Percentiles rank a stretch among this genome's conserved stretches.
phyloP scores from a whole-genome alignment of 1,284 basidiomycete species.

The Coniferiporia weirii region DNA sequence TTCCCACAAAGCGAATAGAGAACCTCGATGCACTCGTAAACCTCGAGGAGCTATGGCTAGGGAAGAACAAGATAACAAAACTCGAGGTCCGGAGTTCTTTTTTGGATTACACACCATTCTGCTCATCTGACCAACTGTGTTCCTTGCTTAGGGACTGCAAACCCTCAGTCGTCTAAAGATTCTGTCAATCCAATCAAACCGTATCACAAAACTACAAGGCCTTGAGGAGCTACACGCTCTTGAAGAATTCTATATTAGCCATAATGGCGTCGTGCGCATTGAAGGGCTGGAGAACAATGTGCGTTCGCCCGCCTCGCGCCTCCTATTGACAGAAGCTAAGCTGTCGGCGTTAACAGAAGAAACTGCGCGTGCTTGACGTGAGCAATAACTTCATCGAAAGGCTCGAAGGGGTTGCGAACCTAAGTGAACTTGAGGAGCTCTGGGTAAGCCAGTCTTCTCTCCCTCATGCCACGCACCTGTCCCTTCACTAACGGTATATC shows the following conservation, averaged over 20 bases:
- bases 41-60: slow-evolving; percentile 92
- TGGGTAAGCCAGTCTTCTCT: slow-evolving; percentile 60
- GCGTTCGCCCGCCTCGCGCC: slow-evolving; percentile 23
- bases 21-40: slow-evolving; percentile 78
- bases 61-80: slow-evolving; percentile 93
- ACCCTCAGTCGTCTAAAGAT: slow-evolving; percentile 71
- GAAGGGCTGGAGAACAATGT: slow-evolving; percentile 87
- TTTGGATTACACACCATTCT: slow-evolving; percentile 12
- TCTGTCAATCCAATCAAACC: slow-evolving; percentile 88
- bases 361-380: slow-evolving; percentile 84
- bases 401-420: slow-evolving; percentile 79
- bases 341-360: slow-evolving; percentile 39
- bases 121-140: slow-evolving; percentile 19
- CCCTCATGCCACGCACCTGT: neutral
- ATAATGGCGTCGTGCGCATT: slow-evolving; percentile 85
- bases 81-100: slow-evolving; percentile 62
- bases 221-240: slow-evolving; percentile 68
- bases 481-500: neutral
- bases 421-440: slow-evolving; percentile 79
- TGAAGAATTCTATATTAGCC: slow-evolving; percentile 91
- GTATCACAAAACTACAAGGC: slow-evolving; percentile 85
- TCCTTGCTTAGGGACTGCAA: slow-evolving; percentile 50
- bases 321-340: neutral
- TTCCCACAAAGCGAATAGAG: slow-evolving; percentile 68
- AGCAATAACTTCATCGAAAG: slow-evolving; percentile 79